Conservation (phyloP, 352 stramenopile genomes). For the Globisporangium acanthophoron region DNA sequence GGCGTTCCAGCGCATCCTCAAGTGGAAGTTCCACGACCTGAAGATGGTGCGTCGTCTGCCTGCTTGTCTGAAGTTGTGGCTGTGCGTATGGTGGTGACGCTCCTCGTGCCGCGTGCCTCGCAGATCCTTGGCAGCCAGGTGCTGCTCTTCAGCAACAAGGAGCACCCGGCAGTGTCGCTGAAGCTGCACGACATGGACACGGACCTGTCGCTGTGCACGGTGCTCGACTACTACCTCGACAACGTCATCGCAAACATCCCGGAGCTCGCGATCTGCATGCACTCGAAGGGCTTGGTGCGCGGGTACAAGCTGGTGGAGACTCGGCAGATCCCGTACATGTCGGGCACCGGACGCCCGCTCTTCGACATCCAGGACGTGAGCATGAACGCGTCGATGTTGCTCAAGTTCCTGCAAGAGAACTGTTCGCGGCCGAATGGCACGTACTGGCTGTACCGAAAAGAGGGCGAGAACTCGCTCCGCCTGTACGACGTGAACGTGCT, state of each 20-base stretch:
- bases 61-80: neutral
- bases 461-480: conserved; percentile 72
- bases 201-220: conserved; percentile 72
- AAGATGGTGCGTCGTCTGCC: conserved; percentile 55
- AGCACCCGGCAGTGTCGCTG: conserved; percentile 78
- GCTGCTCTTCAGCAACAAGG: conserved; percentile 77
- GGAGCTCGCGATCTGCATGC: conserved; percentile 82
- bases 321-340: conserved; percentile 79
- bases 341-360: conserved; percentile 40
- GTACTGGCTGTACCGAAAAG: conserved; percentile 78
- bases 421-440: conserved; percentile 78
- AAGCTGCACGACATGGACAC: conserved; percentile 85
- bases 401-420: conserved; percentile 85
- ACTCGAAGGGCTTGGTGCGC: conserved; percentile 78
- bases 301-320: conserved; percentile 85
- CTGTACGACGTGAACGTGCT: conserved; percentile 83
- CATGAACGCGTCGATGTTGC: conserved; percentile 81
- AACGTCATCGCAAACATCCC: conserved; percentile 88
- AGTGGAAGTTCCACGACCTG: conserved; percentile 85
- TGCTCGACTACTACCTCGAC: conserved; percentile 85
- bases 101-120: neutral
- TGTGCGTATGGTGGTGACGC: neutral
- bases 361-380: conserved; percentile 86
- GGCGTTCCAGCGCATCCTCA: conserved; percentile 71
- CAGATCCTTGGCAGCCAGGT: conserved; percentile 80